Evolutionary conservation across 257 asterid genomes (phyloP), one percentile per base, ranked within the genome.

Genomic region (Thymus quinquecostatus): DNA sequence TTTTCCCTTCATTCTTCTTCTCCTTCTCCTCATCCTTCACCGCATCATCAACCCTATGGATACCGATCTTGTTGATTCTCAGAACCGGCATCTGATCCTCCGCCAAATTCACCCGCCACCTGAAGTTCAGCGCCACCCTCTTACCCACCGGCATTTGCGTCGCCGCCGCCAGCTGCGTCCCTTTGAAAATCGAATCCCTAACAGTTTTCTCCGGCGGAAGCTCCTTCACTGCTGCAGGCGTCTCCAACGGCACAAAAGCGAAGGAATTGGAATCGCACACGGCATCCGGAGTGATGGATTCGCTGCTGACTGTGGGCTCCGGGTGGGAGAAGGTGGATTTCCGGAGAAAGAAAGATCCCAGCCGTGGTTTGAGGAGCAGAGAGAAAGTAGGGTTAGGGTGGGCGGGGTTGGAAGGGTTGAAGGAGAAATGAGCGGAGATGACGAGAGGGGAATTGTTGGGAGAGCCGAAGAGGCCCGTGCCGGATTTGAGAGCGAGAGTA

Each of bases 381-480:
- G 93, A 86, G 71, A 92, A 92, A 38, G 87, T 86, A 21, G 98
- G 97, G 80, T 73, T 82, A 1, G 86, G 86, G 57, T 77, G 70
- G 14, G 67, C 60, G 66, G 85, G 84, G 45, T 76, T 78, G 2
- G 82, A 61, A 1, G 96, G 96, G 70, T 86, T 81, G 81, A 87
- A 88, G 47, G 96, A 83, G 79, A 92, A 87, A 64, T 82, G 78
- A 57, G 97, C 98, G 29, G 96, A 84, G 72, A 92, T 84, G 48
- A 83, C 71, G 50, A 92, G 86, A 14, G 96, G 97, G 10, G 96
- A 90, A 68, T 81, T 83, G 44, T 73, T 86, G 28, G 98, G 95
- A 14, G 98, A 92, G 11, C 98, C 98, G 57, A 82, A 88, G 32
- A 87, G 75, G 33, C 98, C 96, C n/a, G 89, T 84, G 34, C 97